These are phyloP conservation scores for Vaccinium vitisidaea DNA, from an alignment of 148 eudicot species.

Conservation along the genomic window DNA sequence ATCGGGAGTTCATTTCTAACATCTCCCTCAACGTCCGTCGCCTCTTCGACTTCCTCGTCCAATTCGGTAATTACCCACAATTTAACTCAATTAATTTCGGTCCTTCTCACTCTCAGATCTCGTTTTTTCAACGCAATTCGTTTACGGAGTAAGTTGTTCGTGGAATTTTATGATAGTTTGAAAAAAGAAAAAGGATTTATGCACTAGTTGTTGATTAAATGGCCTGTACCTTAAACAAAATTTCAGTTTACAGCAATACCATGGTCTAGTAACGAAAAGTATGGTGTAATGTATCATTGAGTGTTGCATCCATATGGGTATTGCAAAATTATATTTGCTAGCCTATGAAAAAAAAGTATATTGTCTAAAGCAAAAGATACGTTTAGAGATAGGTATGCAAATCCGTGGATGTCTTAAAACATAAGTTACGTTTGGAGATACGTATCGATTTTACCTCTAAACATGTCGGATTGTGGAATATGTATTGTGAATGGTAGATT, in stretches of 20 bases:
- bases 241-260: neutral
- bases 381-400: neutral
- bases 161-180: neutral
- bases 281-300: neutral
- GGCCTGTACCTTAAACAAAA: neutral
- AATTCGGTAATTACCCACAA: constrained; percentile 55
- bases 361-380: neutral
- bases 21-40: constrained; percentile 90
- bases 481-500: neutral
- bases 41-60: constrained; percentile 91
- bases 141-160: neutral
- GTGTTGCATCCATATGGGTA: neutral
- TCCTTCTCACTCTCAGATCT: constrained; percentile 18
- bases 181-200: too few species aligned
- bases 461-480: neutral
- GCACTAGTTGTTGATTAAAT: neutral
- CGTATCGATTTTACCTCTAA: neutral
- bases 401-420: neutral
- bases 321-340: neutral
- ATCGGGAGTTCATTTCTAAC: constrained; percentile 93
- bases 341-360: too few species aligned
- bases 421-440: neutral
- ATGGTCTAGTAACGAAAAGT: neutral
- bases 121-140: neutral
- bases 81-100: neutral